These are phyloP conservation scores for Hypoxylon lienhwacheense DNA, from an alignment of 495 filamentous ascomycete species.

Conservation along the genomic window DNA sequence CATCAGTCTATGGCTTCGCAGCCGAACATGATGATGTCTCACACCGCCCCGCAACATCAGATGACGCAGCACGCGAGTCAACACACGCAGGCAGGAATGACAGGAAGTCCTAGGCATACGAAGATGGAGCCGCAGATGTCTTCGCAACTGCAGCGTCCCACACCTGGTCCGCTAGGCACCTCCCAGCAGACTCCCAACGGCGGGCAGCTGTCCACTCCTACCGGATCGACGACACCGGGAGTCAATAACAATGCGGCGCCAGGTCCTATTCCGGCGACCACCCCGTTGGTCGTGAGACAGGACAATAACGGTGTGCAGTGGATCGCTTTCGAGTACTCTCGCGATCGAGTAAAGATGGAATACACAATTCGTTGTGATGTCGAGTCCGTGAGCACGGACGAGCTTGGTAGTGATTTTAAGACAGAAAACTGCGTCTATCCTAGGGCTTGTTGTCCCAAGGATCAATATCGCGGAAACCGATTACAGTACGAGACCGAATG, in stretches of 20 bases:
- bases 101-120: constrained; percentile 61
- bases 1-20: constrained; percentile 63
- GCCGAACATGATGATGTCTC: constrained; percentile 60
- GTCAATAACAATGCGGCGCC: constrained; percentile 90
- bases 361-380: constrained; percentile 98
- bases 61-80: constrained; percentile 50
- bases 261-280: constrained; percentile 98
- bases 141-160: constrained; percentile 59
- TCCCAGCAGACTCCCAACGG: constrained; percentile 52
- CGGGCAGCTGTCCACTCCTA: constrained; percentile 56
- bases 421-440: constrained; percentile 98
- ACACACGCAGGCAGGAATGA: constrained; percentile 56
- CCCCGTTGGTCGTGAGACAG: constrained; percentile 89
- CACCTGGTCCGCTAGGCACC: constrained; percentile 55
- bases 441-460: constrained; percentile 89
- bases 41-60: constrained; percentile 55
- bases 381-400: constrained; percentile 91
- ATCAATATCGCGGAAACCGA: constrained; percentile 93
- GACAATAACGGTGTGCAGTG: constrained; percentile 97
- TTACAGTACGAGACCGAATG: constrained; percentile 97
- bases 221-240: constrained; percentile 42
- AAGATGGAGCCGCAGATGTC: constrained; percentile 65
- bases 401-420: constrained; percentile 84
- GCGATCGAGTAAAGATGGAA: constrained; percentile 98
- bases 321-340: constrained; percentile 98